These are phyloP conservation scores for Lactarius tabidus DNA, from an alignment of 768 basidiomycete genomes.

Conservation along the genomic window DNA sequence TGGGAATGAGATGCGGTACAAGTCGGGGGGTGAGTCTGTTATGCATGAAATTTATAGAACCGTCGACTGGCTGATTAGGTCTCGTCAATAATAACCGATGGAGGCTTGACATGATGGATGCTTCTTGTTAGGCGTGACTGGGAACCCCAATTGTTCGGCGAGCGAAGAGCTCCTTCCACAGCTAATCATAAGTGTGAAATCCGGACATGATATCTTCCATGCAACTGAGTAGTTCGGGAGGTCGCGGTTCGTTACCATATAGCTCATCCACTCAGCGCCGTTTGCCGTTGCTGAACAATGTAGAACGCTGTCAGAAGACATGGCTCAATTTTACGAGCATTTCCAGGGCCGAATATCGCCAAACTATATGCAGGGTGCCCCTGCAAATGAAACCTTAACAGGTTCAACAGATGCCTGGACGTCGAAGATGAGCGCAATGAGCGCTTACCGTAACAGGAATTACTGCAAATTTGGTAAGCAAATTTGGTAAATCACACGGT, in stretches of 20 bases:
- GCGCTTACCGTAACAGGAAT: neutral
- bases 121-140: neutral
- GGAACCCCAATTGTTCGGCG: neutral
- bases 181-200: neutral
- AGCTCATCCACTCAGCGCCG: too few species aligned
- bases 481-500: too few species aligned
- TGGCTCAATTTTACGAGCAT: neutral
- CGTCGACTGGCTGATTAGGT: neutral
- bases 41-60: neutral
- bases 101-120: neutral
- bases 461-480: neutral
- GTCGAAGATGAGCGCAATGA: neutral
- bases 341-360: constrained; percentile 6
- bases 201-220: neutral
- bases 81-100: neutral
- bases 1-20: neutral
- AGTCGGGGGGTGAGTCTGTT: neutral
- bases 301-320: neutral
- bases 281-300: neutral
- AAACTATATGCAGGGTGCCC: neutral
- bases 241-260: too few species aligned
- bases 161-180: neutral
- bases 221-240: neutral
- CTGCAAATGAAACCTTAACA: neutral
- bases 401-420: constrained; percentile 4